Conservation (phyloP, 164 flowering plant genomes). For the Macadamia tetraphylla region DNA sequence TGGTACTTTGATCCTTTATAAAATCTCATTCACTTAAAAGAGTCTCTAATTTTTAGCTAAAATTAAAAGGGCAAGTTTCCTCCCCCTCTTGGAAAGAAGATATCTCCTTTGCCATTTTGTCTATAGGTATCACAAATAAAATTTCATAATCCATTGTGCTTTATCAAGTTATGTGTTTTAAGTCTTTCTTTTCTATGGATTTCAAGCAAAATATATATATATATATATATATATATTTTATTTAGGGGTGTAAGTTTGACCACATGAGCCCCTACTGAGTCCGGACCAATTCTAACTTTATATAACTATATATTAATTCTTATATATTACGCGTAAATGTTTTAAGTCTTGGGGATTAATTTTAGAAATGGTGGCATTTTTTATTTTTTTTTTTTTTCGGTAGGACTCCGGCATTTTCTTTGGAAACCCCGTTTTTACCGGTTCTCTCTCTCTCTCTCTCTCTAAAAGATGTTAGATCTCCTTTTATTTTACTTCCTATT, state of each 20-base stretch:
- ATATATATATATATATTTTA: no score
- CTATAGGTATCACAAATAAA: not conserved
- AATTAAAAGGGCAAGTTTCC: not conserved
- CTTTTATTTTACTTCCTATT: not conserved
- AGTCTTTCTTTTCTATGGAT: no score
- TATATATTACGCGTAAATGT: no score
- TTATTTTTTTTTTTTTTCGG: no score
- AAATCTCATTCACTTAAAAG: not conserved
- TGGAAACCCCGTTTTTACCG: conserved; percentile 14
- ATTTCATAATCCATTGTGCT: not conserved
- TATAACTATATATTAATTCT: no score
- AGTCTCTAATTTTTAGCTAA: not conserved
- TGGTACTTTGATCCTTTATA: not conserved
- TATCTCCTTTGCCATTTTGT: not conserved
- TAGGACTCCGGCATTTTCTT: conserved; percentile 26
- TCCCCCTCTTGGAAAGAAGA: not conserved
- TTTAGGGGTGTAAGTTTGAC: no score
- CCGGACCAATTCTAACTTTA: no score
- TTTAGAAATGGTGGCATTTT: no score
- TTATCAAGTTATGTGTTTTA: no score
- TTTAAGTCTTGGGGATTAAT: no score
- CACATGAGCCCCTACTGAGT: no score
- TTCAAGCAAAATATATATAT: no score
- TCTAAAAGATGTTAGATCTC: not conserved
- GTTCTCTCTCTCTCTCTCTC: not conserved